Evolutionary conservation across 768 basidiomycete species (phyloP), one percentile per base, ranked within the genome.

Genomic region (Epithele typhae): DNA sequence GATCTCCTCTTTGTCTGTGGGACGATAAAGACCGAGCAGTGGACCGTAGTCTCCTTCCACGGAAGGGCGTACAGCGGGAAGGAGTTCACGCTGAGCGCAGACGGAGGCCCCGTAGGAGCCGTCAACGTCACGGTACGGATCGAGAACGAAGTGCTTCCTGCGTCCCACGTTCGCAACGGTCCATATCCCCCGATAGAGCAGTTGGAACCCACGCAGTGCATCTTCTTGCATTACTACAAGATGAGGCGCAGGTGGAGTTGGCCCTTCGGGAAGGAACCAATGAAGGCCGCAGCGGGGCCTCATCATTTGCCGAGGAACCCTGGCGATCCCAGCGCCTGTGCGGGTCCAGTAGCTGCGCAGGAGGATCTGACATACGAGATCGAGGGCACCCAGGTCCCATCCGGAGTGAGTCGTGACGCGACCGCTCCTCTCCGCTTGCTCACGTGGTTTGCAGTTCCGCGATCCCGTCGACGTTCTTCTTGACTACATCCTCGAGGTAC

Each of bases 401-500:
- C 41, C 6, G 25, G 18, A 8, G 24, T 27, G 36, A 14, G 9
- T 6, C n/a, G n/a, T 4, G 17, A 30, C 9, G 36, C 7, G 7
- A 42, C 21, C 18, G 8, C 24, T 19, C 4, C n/a, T 27, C 9
- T 39, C 11, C 35, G 2, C 2, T 14, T 25, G 17, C 9, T 2
- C 12, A n/a, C 14, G 1, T 10, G 22, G 40, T 3, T 22, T 27
- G 19, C 9, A 57, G 52, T 25, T 12, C 0, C 46, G 14, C 19
- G 51, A 46, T 17, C 55, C 59, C 6, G 33, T 57, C 2, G 49
- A 57, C 24, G 43, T 37, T 22, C 22, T 57, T 4, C 45, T 61
- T 17, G 53, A 58, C 15, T 56, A 58, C 30, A 58, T 61, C 21
- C 39, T 61, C 0, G 18, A 41, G 34, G 52, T 49, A 27, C 5